Conservation (phyloP, 148 eudicot species). For the Camellia japonica region DNA sequence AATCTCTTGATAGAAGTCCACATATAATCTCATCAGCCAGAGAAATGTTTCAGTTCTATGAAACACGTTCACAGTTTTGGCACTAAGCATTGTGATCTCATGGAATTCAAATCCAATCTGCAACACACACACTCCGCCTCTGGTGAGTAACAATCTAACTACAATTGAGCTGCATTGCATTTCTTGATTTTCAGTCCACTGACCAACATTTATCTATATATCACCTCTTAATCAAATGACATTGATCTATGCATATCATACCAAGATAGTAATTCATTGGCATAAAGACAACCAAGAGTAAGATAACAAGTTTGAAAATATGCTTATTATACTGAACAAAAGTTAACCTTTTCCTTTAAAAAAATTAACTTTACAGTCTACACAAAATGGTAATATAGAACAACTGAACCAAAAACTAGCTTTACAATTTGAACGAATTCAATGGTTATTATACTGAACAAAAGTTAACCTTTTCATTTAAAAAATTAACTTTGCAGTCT, state of each 20-base stretch:
- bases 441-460: not conserved
- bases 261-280: not conserved
- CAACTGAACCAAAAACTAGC: not conserved
- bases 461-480: not conserved
- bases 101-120: not conserved
- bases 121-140: not conserved
- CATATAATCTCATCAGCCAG: not conserved
- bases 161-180: not conserved
- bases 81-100: slow-evolving; percentile 4
- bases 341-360: not conserved
- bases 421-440: slow-evolving; percentile 1
- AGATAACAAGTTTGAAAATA: not conserved
- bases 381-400: not conserved
- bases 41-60: not conserved
- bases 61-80: not conserved
- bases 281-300: not conserved
- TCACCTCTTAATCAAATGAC: not conserved
- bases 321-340: not conserved
- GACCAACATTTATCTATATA: not conserved
- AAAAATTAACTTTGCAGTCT: not conserved
- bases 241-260: not conserved
- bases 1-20: not conserved
- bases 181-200: not conserved
- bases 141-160: not conserved
- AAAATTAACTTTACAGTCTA: not conserved